phyloP scores from a whole-genome alignment of 352 stramenopile species.

The Paralagenidium karlingii region DNA sequence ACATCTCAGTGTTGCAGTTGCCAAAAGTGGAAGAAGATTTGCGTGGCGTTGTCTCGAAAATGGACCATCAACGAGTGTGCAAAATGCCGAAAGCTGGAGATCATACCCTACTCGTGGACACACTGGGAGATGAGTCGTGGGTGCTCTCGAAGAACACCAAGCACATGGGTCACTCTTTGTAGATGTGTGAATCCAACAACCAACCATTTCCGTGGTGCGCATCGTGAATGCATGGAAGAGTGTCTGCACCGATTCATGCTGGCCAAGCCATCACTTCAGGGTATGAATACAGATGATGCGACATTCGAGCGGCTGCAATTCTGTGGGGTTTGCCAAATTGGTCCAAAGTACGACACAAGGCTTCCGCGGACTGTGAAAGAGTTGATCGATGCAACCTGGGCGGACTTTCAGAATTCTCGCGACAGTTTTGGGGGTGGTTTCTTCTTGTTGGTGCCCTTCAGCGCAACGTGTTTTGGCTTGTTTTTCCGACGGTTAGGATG shows the following conservation, averaged over 20 bases:
- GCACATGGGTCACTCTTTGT: conserved; percentile 29
- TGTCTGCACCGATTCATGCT: too few species aligned
- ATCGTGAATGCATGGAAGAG: conserved; percentile 22
- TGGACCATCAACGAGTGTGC: conserved; percentile 20
- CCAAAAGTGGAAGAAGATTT: conserved; percentile 17
- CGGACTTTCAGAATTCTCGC: conserved; percentile 12
- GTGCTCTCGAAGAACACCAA: conserved; percentile 14
- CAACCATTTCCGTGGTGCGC: conserved; percentile 7
- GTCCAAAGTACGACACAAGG: conserved; percentile 2
- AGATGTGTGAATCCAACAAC: conserved; percentile 19
- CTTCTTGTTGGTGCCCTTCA: conserved; percentile 25
- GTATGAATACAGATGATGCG: background rate
- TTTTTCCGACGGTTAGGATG: conserved; percentile 17
- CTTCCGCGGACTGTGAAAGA: conserved; percentile 15
- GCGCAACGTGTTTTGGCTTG: conserved; percentile 15
- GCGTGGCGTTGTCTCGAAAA: conserved; percentile 9
- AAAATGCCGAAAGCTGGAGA: conserved; percentile 17
- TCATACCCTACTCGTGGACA: conserved; percentile 8
- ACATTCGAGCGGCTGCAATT: background rate
- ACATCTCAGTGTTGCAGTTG: conserved; percentile 2
- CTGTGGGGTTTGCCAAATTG: conserved; percentile 8
- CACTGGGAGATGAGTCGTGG: conserved; percentile 16
- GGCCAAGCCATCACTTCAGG: too few species aligned
- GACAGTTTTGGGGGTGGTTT: conserved; percentile 26
- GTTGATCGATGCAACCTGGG: conserved; percentile 15